Conservation (phyloP, 805 yeast genomes). For the Dipodascus geniculatus region DNA sequence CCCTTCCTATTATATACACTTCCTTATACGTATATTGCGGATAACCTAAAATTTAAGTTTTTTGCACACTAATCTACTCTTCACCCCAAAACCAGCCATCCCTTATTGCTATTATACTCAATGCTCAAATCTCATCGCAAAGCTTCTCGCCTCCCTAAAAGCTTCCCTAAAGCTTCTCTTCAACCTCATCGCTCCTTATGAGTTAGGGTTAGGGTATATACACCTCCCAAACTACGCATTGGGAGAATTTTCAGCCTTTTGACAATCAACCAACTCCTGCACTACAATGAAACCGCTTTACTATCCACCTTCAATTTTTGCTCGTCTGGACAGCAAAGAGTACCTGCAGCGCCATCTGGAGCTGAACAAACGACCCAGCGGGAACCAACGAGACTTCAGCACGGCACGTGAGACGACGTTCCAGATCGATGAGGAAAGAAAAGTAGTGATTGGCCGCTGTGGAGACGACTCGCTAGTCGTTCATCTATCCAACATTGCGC, state of each 20-base stretch:
- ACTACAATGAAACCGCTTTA: constrained; percentile 33
- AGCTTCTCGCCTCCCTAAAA: neutral
- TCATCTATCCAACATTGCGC: constrained; percentile 25
- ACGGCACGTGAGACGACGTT: constrained; percentile 56
- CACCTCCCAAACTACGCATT: neutral
- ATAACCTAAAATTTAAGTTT: no score
- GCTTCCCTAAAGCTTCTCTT: neutral
- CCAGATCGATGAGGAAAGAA: constrained; percentile 11
- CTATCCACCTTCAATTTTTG: constrained; percentile 74
- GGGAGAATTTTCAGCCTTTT: neutral
- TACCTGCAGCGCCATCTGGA: constrained; percentile 70
- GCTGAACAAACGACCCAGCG: constrained; percentile 61
- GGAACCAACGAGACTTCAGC: constrained; percentile 46
- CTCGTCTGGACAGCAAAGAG: constrained; percentile 75
- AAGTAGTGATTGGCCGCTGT: constrained; percentile 38
- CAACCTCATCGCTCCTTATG: no score
- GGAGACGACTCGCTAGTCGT: constrained; percentile 65
- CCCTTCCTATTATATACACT: no score
- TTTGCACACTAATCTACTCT: no score
- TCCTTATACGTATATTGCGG: no score
- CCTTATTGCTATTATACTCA: no score
- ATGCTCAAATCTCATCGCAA: no score
- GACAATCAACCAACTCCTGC: neutral
- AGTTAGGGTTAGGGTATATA: neutral
- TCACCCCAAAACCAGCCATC: no score